Percentiles rank a stretch among this genome's conserved stretches.
Conservation (phyloP, 148 eudicot species). For the Spergularia marina region DNA sequence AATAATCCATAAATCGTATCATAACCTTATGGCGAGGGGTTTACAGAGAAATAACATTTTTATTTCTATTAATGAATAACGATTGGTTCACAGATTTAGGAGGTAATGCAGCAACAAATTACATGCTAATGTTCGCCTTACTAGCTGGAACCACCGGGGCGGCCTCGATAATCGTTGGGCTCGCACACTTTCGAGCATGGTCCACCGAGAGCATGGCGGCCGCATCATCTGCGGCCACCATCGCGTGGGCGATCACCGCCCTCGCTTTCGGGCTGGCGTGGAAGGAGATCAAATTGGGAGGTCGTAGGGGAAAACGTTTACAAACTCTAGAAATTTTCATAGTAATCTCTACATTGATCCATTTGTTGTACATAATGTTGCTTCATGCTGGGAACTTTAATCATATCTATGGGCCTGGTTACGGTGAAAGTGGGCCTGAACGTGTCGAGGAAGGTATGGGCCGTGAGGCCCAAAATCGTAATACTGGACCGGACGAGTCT, state of each 20-base stretch:
- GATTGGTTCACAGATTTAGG: slow-evolving; percentile 49
- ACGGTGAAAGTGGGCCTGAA: slow-evolving; percentile 6
- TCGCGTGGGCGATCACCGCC: slow-evolving; percentile 50
- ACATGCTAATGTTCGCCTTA: slow-evolving; percentile 56
- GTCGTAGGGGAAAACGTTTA: slow-evolving; percentile 69
- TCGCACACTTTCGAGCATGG: slow-evolving; percentile 57
- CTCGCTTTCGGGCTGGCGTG: slow-evolving; percentile 76
- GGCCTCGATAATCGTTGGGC: slow-evolving; percentile 47
- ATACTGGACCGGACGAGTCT: neutral
- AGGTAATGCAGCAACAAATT: slow-evolving; percentile 67
- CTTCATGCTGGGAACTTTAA: slow-evolving; percentile 60
- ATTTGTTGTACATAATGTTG: slow-evolving; percentile 51
- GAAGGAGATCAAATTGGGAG: slow-evolving; percentile 76
- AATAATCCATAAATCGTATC: no score
- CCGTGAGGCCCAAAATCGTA: slow-evolving; percentile 23
- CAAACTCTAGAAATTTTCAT: slow-evolving; percentile 60
- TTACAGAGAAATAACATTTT: no score
- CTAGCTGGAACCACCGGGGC: slow-evolving; percentile 48
- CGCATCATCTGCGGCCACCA: slow-evolving; percentile 50
- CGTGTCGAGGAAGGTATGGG: slow-evolving; percentile 10
- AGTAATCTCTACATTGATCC: slow-evolving; percentile 50
- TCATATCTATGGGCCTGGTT: slow-evolving; percentile 40
- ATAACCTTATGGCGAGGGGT: no score
- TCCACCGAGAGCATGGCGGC: slow-evolving; percentile 43
- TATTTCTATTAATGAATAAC: neutral